Percentiles rank a stretch among this genome's conserved stretches.
phyloP scores from a whole-genome alignment of 768 basidiomycete genomes.

The Scleroderma citrinum region DNA sequence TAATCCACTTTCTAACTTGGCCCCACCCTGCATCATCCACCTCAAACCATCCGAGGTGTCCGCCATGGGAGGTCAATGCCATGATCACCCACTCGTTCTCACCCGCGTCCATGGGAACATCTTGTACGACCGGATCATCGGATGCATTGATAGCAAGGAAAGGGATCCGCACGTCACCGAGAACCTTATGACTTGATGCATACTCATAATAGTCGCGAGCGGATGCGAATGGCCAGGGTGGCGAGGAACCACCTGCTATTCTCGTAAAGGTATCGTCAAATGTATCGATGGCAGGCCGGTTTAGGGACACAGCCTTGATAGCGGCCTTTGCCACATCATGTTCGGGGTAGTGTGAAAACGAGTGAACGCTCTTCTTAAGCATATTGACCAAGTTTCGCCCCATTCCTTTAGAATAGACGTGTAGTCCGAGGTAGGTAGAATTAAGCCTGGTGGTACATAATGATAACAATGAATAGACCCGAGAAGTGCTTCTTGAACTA shows the following conservation, averaged over 20 bases:
- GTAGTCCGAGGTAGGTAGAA: conserved; percentile 47
- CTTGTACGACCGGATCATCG: conserved; percentile 71
- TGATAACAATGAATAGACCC: conserved; percentile 3
- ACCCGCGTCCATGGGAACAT: conserved; percentile 52
- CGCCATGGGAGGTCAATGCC: conserved; percentile 58
- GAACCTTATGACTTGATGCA: conserved; percentile 55
- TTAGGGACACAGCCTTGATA: conserved; percentile 39
- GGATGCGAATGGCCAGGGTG: conserved; percentile 43
- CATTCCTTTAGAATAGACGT: conserved; percentile 76
- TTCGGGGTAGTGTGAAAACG: conserved; percentile 46
- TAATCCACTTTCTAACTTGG: conserved; percentile 51
- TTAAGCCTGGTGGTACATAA: conserved; percentile 40
- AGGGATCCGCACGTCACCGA: conserved; percentile 60
- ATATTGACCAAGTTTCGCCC: conserved; percentile 63
- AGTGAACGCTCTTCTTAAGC: conserved; percentile 43
- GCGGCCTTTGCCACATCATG: conserved; percentile 47
- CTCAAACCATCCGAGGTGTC: conserved; percentile 85
- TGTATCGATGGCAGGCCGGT: conserved; percentile 46
- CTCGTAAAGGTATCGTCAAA: conserved; percentile 64
- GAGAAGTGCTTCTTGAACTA: conserved; percentile 4
- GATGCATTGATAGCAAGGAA: conserved; percentile 69
- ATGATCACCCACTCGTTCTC: conserved; percentile 52
- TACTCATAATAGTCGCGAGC: conserved; percentile 44
- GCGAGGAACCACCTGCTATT: conserved; percentile 62
- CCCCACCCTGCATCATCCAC: conserved; percentile 31